phyloP scores from a whole-genome alignment of 371 early-diverging fungal genomes.

The Aphelidium insulamus region DNA sequence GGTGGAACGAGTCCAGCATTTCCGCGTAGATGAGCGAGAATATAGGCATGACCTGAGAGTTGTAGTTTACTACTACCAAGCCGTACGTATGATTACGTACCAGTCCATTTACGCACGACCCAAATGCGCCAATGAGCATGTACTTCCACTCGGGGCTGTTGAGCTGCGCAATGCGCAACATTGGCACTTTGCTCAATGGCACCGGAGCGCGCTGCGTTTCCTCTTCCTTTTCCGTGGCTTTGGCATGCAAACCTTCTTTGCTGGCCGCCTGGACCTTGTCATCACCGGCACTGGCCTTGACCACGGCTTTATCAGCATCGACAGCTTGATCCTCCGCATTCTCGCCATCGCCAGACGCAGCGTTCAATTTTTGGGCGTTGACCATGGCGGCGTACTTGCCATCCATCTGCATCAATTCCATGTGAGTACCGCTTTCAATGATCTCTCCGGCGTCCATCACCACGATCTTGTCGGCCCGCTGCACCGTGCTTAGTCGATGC shows the following conservation, averaged over 20 bases:
- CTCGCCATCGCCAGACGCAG: background rate
- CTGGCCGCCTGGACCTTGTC: background rate
- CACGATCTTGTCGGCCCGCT: slow-evolving; percentile 49
- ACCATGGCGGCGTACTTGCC: slow-evolving; percentile 10
- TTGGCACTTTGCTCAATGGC: background rate
- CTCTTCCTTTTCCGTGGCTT: background rate
- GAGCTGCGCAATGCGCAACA: background rate
- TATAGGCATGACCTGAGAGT: background rate
- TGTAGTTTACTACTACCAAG: background rate
- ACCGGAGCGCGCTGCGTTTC: background rate
- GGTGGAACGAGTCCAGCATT: background rate
- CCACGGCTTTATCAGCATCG: background rate
- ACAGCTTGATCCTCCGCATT: background rate
- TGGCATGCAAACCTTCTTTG: background rate
- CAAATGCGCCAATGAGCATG: background rate
- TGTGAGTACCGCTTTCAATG: slow-evolving; percentile 46
- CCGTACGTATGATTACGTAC: background rate
- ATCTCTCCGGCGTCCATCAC: slow-evolving; percentile 48
- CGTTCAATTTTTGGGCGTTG: slow-evolving; percentile 6
- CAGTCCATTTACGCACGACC: too few relatives aligned
- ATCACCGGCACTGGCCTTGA: too few relatives aligned
- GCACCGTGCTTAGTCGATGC: background rate
- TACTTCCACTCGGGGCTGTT: background rate
- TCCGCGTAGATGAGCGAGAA: slow-evolving; percentile 3
- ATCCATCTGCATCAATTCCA: slow-evolving; percentile 17